Evolutionary conservation across 306 rosid species (phyloP).

Genomic region (Malus sieversii): DNA sequence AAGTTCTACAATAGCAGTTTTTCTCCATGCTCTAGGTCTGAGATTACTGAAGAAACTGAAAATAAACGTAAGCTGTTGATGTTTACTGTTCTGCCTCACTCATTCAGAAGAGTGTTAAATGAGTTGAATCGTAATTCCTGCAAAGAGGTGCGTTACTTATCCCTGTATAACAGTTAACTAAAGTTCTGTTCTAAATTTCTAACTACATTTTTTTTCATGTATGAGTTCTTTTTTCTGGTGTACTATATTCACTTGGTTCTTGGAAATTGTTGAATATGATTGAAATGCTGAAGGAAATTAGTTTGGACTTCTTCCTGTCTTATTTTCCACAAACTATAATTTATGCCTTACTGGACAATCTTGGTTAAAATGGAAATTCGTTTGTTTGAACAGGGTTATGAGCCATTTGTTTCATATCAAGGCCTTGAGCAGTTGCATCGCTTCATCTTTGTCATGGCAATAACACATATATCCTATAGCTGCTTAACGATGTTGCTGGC

Average conservation of each 20-base stretch:
- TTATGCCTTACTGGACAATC: conserved; percentile 6
- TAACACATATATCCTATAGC: conserved; percentile 91
- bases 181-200: neutral
- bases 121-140: conserved; percentile 46
- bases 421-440: conserved; percentile 99
- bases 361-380: conserved; percentile 14
- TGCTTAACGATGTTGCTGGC: conserved; percentile 96
- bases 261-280: neutral
- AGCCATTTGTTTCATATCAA: conserved; percentile 86
- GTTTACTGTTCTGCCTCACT: conserved; percentile 39
- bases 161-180: neutral
- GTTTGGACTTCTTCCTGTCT: neutral
- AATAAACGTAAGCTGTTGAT: conserved; percentile 50
- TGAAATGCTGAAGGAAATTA: neutral
- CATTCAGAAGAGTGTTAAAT: conserved; percentile 53
- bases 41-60: conserved; percentile 60
- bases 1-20: conserved; percentile 69
- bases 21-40: conserved; percentile 70
- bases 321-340: neutral
- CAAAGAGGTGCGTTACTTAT: conserved; percentile 47
- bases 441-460: conserved; percentile 94
- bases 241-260: neutral
- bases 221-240: neutral
- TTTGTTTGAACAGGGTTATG: conserved; percentile 59
- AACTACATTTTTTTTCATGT: neutral